Evolutionary conservation across 331 rosid species (phyloP).

Genomic region (Spiraea crenata): DNA sequence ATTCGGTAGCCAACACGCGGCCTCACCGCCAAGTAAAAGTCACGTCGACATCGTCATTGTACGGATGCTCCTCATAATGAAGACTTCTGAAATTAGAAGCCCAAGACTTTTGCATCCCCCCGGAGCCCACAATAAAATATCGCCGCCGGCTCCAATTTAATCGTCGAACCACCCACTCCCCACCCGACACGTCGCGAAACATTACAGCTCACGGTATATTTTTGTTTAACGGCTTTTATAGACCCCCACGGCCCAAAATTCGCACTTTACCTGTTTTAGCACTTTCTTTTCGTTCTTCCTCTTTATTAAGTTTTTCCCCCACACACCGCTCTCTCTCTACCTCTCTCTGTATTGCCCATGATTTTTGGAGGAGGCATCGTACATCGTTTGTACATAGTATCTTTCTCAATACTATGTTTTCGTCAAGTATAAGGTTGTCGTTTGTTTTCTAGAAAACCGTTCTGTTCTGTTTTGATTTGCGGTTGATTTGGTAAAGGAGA

Average conservation of each 20-base stretch:
- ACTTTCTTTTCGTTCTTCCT: not conserved
- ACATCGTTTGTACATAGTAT: not conserved
- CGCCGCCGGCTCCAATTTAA: not conserved
- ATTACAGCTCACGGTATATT: not conserved
- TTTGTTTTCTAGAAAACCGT: conserved; percentile 3
- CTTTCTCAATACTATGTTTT: not conserved
- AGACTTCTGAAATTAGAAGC: not conserved
- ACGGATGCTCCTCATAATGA: not conserved
- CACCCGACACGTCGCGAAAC: not conserved
- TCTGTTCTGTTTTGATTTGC: not conserved
- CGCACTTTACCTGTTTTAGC: not conserved
- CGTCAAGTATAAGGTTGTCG: not conserved
- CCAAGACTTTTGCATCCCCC: not conserved
- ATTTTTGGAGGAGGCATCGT: conserved; percentile 39
- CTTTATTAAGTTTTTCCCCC: not conserved
- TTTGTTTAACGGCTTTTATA: not conserved
- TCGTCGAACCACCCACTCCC: not conserved
- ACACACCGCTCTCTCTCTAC: not conserved
- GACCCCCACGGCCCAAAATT: conserved; percentile 5
- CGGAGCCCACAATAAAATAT: not conserved
- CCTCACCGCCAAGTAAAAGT: not conserved
- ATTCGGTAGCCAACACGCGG: conserved; percentile 19
- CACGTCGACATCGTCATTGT: conserved; percentile 12
- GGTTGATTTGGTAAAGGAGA: not conserved
- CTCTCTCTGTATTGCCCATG: conserved; percentile 11